phyloP scores from a whole-genome alignment of 2,329 filamentous ascomycete species.

The Colletotrichum sp. region DNA sequence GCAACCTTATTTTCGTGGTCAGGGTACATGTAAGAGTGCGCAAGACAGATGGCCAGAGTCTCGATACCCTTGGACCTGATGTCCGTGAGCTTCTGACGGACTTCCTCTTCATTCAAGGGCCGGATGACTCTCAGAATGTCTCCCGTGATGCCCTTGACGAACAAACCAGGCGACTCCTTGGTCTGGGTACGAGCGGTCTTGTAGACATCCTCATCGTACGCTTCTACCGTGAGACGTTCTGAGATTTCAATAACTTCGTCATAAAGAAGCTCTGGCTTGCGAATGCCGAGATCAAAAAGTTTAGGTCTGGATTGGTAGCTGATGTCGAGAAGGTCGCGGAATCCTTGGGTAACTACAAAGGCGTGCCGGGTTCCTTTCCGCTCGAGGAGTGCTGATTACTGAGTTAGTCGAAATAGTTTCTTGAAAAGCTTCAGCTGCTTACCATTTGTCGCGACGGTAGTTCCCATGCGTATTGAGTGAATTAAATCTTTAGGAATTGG shows the following conservation, averaged over 20 bases:
- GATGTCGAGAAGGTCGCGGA: slow-evolving; percentile 71
- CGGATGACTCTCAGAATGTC: slow-evolving; percentile 72
- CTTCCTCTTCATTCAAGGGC: slow-evolving; percentile 54
- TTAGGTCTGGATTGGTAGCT: slow-evolving; percentile 76
- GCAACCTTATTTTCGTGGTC: slow-evolving; percentile 54
- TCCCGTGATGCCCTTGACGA: slow-evolving; percentile 65
- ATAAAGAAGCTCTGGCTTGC: slow-evolving; percentile 72
- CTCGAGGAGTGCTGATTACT: slow-evolving; percentile 60
- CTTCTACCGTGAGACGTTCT: slow-evolving; percentile 75
- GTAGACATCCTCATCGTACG: slow-evolving; percentile 4
- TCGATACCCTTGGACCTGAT: slow-evolving; percentile 56
- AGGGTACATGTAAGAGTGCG: slow-evolving; percentile 76
- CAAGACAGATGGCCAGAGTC: slow-evolving; percentile 73
- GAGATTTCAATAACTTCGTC: slow-evolving; percentile 74
- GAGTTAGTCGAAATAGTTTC: neutral
- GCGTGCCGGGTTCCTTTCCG: slow-evolving; percentile 75
- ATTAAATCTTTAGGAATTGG: slow-evolving; percentile 42
- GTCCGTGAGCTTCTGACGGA: slow-evolving; percentile 63
- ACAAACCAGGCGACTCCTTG: neutral
- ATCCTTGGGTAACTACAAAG: slow-evolving; percentile 67
- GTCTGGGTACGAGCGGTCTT: neutral
- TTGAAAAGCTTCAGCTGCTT: neutral
- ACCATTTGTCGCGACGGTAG: slow-evolving; percentile 77
- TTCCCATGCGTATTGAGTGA: slow-evolving; percentile 75
- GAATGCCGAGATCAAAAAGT: slow-evolving; percentile 76